Percentiles rank a stretch among this genome's conserved stretches.
Evolutionary conservation across 225 moss, liverwort and hornwort species (phyloP).

Genomic region (Rhytidiadelphus loreus): DNA sequence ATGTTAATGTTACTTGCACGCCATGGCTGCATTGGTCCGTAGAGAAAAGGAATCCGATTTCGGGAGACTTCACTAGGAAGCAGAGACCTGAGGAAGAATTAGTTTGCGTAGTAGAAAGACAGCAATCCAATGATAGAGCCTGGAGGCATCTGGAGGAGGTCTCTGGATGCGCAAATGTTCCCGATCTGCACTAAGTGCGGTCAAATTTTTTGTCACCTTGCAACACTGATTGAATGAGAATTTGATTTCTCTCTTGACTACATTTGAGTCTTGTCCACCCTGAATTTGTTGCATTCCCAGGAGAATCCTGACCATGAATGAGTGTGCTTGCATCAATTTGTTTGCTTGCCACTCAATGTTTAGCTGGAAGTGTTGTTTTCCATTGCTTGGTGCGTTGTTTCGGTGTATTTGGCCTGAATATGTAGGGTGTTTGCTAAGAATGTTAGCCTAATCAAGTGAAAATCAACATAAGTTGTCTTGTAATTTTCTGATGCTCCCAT

Average conservation of each 20-base stretch:
- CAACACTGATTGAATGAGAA: not conserved
- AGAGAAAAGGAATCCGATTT: not conserved
- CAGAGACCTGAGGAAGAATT: not conserved
- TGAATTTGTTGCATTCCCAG: not conserved
- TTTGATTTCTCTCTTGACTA: not conserved
- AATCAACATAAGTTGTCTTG: too few species aligned
- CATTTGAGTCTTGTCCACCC: not conserved
- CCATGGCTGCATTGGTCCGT: not conserved
- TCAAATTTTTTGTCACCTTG: not conserved
- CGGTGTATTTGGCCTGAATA: not conserved
- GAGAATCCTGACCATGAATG: not conserved
- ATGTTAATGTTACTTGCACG: not conserved
- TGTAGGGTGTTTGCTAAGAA: too few species aligned
- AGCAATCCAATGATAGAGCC: slow-evolving; percentile 19
- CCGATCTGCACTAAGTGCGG: not conserved
- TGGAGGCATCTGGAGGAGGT: slow-evolving; percentile 2
- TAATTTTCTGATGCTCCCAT: too few species aligned
- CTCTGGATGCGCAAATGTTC: not conserved
- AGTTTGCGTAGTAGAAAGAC: not conserved
- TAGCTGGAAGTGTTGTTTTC: not conserved
- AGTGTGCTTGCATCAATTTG: not conserved
- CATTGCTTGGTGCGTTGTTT: not conserved
- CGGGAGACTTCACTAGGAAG: not conserved
- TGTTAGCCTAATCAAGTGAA: too few species aligned
- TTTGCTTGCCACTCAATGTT: not conserved